Conservation (phyloP, 169 alveolate species). For the Eimeria falciformis region DNA sequence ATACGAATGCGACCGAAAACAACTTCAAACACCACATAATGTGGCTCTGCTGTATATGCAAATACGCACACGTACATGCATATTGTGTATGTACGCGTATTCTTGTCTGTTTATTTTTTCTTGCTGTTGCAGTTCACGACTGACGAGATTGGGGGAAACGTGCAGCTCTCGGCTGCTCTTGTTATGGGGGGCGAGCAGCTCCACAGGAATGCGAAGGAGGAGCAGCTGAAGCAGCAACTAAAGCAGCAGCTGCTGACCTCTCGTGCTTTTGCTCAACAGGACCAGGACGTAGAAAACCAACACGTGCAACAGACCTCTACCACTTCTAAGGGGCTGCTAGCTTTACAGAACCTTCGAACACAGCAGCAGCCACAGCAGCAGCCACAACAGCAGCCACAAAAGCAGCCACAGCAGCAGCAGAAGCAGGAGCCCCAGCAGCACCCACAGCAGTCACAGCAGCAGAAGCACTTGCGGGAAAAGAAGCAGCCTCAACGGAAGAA, state of each 20-base stretch:
- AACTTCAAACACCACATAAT: too few relatives aligned
- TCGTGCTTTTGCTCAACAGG: not conserved
- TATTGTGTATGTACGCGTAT: not conserved
- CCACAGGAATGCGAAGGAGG: not conserved
- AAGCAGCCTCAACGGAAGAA: not conserved
- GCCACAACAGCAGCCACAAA: not conserved
- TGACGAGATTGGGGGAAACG: not conserved
- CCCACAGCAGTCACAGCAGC: not conserved
- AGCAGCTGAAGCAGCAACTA: not conserved
- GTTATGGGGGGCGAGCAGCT: not conserved
- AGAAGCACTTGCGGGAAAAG: not conserved
- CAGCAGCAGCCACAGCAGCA: not conserved
- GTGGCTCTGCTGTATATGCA: not conserved
- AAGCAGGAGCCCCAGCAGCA: conserved; percentile 25
- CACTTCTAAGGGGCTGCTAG: not conserved
- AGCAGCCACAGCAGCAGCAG: conserved; percentile 25
- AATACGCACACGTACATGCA: not conserved
- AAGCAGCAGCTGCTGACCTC: not conserved
- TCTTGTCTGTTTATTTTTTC: not conserved
- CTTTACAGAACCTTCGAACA: not conserved
- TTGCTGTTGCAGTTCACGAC: not conserved
- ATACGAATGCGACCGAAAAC: too few relatives aligned
- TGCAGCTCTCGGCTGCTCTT: not conserved
- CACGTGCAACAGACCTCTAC: not conserved
- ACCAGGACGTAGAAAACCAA: not conserved